These are phyloP conservation scores for Pleurotus citrinopileatus DNA, from an alignment of 768 basidiomycete species.

Conservation along the genomic window DNA sequence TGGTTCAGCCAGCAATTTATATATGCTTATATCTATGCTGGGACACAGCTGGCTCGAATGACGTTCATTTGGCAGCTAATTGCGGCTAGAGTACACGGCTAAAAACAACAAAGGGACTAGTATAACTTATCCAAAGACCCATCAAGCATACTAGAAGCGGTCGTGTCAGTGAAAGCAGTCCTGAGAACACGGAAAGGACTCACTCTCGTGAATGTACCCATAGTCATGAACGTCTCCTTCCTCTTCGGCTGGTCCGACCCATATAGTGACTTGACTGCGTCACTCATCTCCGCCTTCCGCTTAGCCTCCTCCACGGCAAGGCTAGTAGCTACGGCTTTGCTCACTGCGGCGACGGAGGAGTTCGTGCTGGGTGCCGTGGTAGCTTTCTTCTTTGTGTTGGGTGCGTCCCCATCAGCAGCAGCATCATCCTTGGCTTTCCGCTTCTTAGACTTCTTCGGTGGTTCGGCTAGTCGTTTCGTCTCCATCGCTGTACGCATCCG, in stretches of 20 bases:
- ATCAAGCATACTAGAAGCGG: too few species aligned
- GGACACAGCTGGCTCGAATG: too few species aligned
- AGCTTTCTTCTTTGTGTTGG: constrained; percentile 45
- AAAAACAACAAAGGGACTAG: too few species aligned
- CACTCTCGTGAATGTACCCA: constrained; percentile 89
- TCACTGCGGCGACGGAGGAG: constrained; percentile 52
- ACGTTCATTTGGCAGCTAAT: too few species aligned
- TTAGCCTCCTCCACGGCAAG: constrained; percentile 81
- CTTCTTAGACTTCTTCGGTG: constrained; percentile 60
- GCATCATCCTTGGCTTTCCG: constrained; percentile 41
- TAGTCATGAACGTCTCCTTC: constrained; percentile 91
- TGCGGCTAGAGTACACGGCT: too few species aligned
- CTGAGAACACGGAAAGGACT: too few species aligned
- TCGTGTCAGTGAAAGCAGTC: too few species aligned
- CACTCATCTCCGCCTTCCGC: constrained; percentile 81
- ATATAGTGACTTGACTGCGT: constrained; percentile 83
- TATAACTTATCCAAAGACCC: too few species aligned
- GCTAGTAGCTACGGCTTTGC: constrained; percentile 65
- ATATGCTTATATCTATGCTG: too few species aligned
- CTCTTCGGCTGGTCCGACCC: constrained; percentile 44
- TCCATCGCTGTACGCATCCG: constrained; percentile 57
- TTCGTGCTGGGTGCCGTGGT: constrained; percentile 41
- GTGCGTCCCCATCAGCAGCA: constrained; percentile 34
- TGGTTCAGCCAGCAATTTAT: too few species aligned
- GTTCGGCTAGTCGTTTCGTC: constrained; percentile 52